These are phyloP conservation scores for Aspergillus fumigatiaffinis DNA, from an alignment of 2,329 filamentous ascomycete species.

Conservation along the genomic window DNA sequence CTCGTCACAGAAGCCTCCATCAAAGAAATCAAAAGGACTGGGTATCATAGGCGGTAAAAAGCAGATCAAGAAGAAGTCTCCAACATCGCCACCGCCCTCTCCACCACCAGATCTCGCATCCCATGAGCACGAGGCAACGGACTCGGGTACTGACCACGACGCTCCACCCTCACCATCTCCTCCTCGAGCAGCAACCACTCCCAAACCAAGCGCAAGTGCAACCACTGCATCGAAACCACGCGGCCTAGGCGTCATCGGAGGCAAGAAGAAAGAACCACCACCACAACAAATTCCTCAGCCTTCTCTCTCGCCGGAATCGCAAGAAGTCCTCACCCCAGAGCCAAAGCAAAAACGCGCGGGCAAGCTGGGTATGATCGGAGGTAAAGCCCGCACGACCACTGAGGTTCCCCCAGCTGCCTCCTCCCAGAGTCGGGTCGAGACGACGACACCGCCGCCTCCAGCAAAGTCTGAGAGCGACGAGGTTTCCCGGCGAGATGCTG, in stretches of 20 bases:
- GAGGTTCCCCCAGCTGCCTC: conserved; percentile 2
- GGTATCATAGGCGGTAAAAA: conserved; percentile 23
- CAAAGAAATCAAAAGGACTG: conserved; percentile 12
- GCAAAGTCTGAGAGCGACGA: not conserved
- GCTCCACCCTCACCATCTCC: not conserved
- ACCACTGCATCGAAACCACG: conserved; percentile 12
- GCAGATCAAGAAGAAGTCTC: not conserved
- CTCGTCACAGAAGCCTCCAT: conserved; percentile 4
- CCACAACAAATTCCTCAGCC: not conserved
- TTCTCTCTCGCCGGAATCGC: not conserved
- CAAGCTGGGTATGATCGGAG: conserved; percentile 37
- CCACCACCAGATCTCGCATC: not conserved
- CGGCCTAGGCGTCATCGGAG: conserved; percentile 30
- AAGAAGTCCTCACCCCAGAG: not conserved
- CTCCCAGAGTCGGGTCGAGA: not conserved
- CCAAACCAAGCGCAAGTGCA: not conserved
- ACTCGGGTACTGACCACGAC: not conserved
- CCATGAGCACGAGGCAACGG: not conserved
- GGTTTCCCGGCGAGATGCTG: not conserved
- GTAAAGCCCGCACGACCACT: conserved; percentile 16
- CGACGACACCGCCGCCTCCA: not conserved
- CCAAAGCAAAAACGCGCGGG: conserved; percentile 6
- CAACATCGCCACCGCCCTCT: not conserved
- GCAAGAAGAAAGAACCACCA: conserved; percentile 22
- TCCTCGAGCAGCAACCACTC: not conserved